phyloP scores from a whole-genome alignment of 768 basidiomycete species.

The Russula compacta region DNA sequence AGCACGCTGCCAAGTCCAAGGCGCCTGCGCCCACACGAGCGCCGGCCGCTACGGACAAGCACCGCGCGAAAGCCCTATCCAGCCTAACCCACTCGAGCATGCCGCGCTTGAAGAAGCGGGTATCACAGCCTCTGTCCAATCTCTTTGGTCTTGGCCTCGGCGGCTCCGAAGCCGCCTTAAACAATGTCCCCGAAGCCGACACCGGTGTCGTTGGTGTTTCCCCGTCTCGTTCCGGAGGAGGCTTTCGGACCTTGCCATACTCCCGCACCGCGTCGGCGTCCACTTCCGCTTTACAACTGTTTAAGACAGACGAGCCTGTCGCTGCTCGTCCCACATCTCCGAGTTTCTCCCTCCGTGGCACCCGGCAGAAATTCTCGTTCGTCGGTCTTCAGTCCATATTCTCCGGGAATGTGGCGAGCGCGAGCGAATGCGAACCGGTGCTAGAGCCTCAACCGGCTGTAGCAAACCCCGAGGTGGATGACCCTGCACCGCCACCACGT shows the following conservation, averaged over 20 bases:
- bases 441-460: conserved; percentile 1
- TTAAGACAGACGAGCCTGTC: background rate
- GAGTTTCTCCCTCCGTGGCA: conserved; percentile 23
- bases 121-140: conserved; percentile 25
- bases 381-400: conserved; percentile 30
- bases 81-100: conserved; percentile 18
- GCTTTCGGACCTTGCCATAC: conserved; percentile 9
- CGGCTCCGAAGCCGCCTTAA: background rate
- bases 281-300: conserved; percentile 11
- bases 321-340: conserved; percentile 16
- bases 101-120: conserved; percentile 21
- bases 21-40: background rate
- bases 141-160: conserved; percentile 25
- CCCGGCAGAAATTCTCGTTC: conserved; percentile 27
- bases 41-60: background rate
- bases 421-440: background rate
- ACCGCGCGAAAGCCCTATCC: conserved; percentile 9
- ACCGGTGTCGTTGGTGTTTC: background rate
- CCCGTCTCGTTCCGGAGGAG: background rate
- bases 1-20: background rate
- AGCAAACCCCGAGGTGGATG: background rate
- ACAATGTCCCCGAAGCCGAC: background rate
- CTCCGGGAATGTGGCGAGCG: conserved; percentile 3
- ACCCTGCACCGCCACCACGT: background rate
- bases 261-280: conserved; percentile 5